Evolutionary conservation across 192 early-diverging fungal genomes (phyloP).

Genomic region (Gamsiella multidivaricata): DNA sequence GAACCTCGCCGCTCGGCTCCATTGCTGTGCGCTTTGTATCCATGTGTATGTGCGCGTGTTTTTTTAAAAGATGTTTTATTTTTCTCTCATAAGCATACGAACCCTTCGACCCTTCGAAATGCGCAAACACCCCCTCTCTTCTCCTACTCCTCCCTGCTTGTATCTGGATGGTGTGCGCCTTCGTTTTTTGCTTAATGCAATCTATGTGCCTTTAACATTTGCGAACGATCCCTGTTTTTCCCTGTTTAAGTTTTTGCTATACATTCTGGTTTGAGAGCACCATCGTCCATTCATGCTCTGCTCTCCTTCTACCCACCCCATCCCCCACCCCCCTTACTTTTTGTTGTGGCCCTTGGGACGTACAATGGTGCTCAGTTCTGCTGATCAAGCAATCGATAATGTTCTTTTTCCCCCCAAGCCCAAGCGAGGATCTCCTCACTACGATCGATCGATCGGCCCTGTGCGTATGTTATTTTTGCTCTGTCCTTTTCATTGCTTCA

Average conservation of each 20-base stretch:
- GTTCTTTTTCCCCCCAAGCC: too few species aligned
- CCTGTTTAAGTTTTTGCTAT: slow-evolving; percentile 1
- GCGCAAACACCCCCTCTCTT: too few species aligned
- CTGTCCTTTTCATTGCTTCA: too few species aligned
- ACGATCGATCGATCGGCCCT: too few species aligned
- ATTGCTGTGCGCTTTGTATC: slow-evolving; percentile 1
- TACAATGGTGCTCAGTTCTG: background rate
- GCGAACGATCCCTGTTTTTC: slow-evolving; percentile 12
- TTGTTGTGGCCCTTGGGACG: slow-evolving; percentile 1
- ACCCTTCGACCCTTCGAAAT: too few species aligned
- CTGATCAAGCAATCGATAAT: too few species aligned
- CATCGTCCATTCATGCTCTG: background rate
- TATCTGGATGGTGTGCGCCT: background rate
- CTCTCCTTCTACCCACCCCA: background rate
- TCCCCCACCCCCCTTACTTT: slow-evolving; percentile 11
- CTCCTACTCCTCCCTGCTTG: background rate
- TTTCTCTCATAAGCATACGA: slow-evolving; percentile 1
- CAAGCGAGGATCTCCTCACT: too few species aligned
- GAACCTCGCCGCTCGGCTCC: background rate
- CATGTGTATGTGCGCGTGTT: too few species aligned
- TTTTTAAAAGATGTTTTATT: too few species aligned
- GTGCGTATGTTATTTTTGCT: too few species aligned
- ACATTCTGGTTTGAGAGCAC: background rate
- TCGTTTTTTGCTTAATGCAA: slow-evolving; percentile 1
- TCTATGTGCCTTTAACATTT: too few species aligned